Evolutionary conservation across 345 rosid species (phyloP).

Genomic region (Cochlearia excelsa): DNA sequence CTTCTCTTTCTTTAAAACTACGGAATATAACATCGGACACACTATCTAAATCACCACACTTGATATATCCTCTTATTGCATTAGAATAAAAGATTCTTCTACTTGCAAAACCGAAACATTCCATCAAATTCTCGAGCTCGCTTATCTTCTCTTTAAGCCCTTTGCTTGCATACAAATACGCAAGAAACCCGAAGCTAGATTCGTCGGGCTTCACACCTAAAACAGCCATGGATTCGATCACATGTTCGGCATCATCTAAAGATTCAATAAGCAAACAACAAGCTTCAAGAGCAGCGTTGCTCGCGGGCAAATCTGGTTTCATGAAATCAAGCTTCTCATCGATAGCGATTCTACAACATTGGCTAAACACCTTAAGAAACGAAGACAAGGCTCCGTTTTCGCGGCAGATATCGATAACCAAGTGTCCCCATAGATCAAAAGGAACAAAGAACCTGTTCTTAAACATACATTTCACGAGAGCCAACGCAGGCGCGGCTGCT

Average conservation of each 20-base stretch:
- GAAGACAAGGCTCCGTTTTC: conserved; percentile 42
- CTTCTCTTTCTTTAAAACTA: conserved; percentile 41
- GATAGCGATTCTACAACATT: conserved; percentile 58
- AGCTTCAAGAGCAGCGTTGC: conserved; percentile 73
- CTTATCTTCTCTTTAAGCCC: conserved; percentile 57
- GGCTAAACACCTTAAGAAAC: conserved; percentile 60
- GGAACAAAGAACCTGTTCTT: conserved; percentile 80
- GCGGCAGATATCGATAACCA: conserved; percentile 51
- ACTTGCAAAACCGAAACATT: conserved; percentile 50
- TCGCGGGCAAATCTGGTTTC: conserved; percentile 70
- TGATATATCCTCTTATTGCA: conserved; percentile 64
- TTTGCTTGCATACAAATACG: conserved; percentile 69
- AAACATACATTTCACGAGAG: conserved; percentile 62
- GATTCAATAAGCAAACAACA: conserved; percentile 59
- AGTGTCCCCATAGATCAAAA: conserved; percentile 62
- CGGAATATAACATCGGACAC: conserved; percentile 43
- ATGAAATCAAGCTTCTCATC: conserved; percentile 66
- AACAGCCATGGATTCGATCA: conserved; percentile 60
- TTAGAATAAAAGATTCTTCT: conserved; percentile 42
- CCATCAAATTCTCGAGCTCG: conserved; percentile 56
- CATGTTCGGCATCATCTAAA: conserved; percentile 57
- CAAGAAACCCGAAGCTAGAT: conserved; percentile 67
- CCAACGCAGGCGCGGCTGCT: conserved; percentile 65
- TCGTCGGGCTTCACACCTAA: conserved; percentile 70
- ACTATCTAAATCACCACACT: conserved; percentile 51